Percentiles rank a stretch among this genome's conserved stretches.
Evolutionary conservation across 805 yeast genomes (phyloP).

Genomic region (Cyberlindnera americana): DNA sequence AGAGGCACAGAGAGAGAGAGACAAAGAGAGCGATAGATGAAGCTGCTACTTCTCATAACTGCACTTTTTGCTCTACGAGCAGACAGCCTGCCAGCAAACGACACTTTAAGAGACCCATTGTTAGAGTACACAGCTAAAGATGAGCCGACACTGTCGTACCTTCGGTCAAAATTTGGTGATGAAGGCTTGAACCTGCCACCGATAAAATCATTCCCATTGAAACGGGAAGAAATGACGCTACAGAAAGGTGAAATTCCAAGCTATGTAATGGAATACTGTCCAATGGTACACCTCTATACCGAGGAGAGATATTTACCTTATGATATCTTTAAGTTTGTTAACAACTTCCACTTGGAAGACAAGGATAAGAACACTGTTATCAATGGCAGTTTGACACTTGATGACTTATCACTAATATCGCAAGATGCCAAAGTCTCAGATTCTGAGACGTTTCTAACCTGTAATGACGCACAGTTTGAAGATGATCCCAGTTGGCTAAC

Average conservation of each 20-base stretch:
- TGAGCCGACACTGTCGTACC: constrained; percentile 7
- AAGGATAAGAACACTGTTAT: constrained; percentile 42
- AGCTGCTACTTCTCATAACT: not conserved
- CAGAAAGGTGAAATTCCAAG: constrained; percentile 56
- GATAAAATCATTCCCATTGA: constrained; percentile 30
- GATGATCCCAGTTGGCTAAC: constrained; percentile 83
- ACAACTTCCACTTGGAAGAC: constrained; percentile 57
- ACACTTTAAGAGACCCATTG: constrained; percentile 16
- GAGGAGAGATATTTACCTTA: constrained; percentile 88
- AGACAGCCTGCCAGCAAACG: not conserved
- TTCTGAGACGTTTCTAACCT: constrained; percentile 50
- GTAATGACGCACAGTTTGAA: constrained; percentile 60
- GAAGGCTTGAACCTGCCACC: constrained; percentile 32
- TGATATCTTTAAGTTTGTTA: constrained; percentile 66
- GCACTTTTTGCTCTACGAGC: not conserved
- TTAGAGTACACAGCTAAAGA: constrained; percentile 11
- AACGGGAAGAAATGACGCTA: constrained; percentile 34
- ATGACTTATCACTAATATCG: constrained; percentile 26
- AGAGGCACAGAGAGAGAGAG: not conserved
- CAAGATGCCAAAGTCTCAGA: constrained; percentile 27
- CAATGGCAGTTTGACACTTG: constrained; percentile 31
- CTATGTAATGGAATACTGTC: constrained; percentile 63
- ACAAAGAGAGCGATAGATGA: not conserved
- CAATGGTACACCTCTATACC: constrained; percentile 79
- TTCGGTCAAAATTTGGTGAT: constrained; percentile 5